Base-by-base conservation (phyloP, 83 land plant genomes). In the Picea mariana region DNA sequence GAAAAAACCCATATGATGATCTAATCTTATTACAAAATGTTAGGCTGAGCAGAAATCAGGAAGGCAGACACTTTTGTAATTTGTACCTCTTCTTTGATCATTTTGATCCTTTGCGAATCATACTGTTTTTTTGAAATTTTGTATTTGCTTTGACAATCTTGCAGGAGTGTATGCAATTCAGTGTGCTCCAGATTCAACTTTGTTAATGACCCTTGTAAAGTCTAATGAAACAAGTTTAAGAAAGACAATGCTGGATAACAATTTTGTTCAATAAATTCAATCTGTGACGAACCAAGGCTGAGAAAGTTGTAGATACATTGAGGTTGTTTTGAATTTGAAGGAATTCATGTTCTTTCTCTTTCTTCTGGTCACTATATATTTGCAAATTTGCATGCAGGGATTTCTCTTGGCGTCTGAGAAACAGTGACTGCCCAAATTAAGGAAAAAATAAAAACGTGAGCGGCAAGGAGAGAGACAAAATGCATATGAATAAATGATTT, bases 81-180 rank as follows among this genome's bases (percentile, higher is more conserved):
- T 4, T 59, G 3, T 77, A 77, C 79, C 79, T 77, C 79, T 59
- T 77, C 79, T 77, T 77, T 77, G 79, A 77, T 77, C 79, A 77
- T 55, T 59, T 58, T 52, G 38, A 52, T 77, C 40, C 79, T 58
- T 26, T n/a, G 62, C 40, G 23, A 77, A 21, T 58, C 62, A 58
- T 77, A 58, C 9, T 21, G 15, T 60, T 11, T 77, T 59, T 77
- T 49, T 9, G 62, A 31, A 24, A 21, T 77, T 55, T 77, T 58
- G 62, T 55, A 18, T 58, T 77, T 58, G 16, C 27, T 77, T 23
- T 77, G 62, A 58, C 79, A 55, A 24, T 77, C 62, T 77, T 77
- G 63, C 17, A 55, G 21, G 40, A 27, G 9, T 5, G 6, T 60
- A 16, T 21, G 6, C 63, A 77, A 59, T 58, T 5, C 59, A 44